These are phyloP conservation scores for Erigeron canadensis DNA, from an alignment of 129 eudicot species.

Conservation along the genomic window DNA sequence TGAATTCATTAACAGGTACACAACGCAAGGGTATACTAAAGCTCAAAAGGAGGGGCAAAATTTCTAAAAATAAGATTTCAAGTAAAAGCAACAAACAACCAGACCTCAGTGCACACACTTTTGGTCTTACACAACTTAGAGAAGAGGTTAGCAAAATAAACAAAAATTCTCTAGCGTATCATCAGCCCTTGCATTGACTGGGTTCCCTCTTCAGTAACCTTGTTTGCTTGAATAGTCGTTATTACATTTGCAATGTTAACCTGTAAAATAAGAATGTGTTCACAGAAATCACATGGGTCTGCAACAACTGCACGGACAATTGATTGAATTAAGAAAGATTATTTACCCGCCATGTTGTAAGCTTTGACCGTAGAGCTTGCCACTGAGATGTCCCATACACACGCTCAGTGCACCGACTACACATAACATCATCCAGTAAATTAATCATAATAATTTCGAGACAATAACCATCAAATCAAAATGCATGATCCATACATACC, in stretches of 20 bases:
- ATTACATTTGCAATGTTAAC: conserved; percentile 70
- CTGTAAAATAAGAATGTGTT: conserved; percentile 31
- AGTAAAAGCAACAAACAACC: conserved; percentile 1
- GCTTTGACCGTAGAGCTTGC: conserved; percentile 62
- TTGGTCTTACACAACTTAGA: background rate
- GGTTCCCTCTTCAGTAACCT: conserved; percentile 55
- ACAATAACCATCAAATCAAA: background rate
- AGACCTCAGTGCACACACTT: background rate
- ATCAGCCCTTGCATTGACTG: conserved; percentile 61
- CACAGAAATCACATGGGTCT: background rate
- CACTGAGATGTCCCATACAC: conserved; percentile 75
- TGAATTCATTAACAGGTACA: conserved; percentile 10
- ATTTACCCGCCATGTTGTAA: conserved; percentile 85
- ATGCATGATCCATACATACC: conserved; percentile 31
- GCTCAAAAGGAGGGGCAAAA: conserved; percentile 30
- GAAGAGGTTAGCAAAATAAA: conserved; percentile 10
- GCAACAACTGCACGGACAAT: conserved; percentile 5
- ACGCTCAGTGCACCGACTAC: conserved; percentile 71
- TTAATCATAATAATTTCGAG: background rate
- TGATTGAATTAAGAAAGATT: background rate
- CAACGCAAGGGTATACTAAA: background rate
- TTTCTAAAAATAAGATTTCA: conserved; percentile 8
- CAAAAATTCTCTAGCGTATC: conserved; percentile 42
- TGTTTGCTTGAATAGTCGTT: conserved; percentile 72
- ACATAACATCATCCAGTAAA: conserved; percentile 4